These are phyloP conservation scores for Colletotrichum abscissum DNA, from an alignment of 2,329 filamentous ascomycete species.

Conservation along the genomic window DNA sequence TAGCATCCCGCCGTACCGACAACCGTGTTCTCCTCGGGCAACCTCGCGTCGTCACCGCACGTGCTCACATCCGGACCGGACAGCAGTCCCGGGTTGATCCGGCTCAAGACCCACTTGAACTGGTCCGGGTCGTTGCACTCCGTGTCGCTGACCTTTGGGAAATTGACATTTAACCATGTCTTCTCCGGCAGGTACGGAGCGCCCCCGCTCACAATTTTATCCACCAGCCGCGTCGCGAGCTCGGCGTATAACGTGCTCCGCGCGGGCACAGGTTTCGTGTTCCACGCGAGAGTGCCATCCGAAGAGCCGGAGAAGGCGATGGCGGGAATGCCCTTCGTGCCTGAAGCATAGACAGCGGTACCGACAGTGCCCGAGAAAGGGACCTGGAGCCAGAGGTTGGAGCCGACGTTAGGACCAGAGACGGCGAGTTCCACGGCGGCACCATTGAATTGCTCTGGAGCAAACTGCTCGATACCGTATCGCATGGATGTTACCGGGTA, in stretches of 20 bases:
- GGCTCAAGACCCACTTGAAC: conserved; percentile 73
- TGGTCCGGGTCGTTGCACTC: conserved; percentile 61
- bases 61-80: conserved; percentile 65
- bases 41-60: conserved; percentile 60
- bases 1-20: conserved; percentile 63
- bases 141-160: conserved; percentile 44
- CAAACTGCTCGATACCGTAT: conserved; percentile 69
- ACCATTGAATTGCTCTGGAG: conserved; percentile 63
- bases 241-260: conserved; percentile 72
- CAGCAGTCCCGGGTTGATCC: conserved; percentile 68
- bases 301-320: conserved; percentile 74
- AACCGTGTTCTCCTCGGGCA: conserved; percentile 71
- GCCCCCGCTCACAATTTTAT: conserved; percentile 64
- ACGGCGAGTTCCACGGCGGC: conserved; percentile 71
- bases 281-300: conserved; percentile 63
- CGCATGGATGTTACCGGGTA: conserved; percentile 74
- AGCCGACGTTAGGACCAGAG: conserved; percentile 69
- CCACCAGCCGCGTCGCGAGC: conserved; percentile 68
- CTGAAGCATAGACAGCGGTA: conserved; percentile 68
- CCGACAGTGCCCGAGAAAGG: conserved; percentile 77
- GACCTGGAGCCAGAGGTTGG: conserved; percentile 67
- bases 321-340: conserved; percentile 67
- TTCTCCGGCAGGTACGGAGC: conserved; percentile 70
- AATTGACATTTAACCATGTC: conserved; percentile 74
- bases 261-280: conserved; percentile 61